Conservation (phyloP, 306 rosid species). For the Cajanus cajan region DNA sequence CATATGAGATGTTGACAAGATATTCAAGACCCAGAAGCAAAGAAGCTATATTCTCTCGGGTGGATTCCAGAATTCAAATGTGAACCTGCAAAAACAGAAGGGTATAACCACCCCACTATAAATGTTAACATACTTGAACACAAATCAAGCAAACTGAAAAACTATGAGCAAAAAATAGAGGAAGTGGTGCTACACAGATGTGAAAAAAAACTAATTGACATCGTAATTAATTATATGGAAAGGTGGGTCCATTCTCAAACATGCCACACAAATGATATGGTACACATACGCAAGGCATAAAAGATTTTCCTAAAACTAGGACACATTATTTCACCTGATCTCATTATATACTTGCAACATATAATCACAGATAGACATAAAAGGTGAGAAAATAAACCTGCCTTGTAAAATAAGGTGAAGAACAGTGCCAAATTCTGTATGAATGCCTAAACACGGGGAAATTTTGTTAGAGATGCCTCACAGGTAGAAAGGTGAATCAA, state of each 20-base stretch:
- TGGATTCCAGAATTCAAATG: conserved; percentile 67
- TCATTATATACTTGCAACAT: not conserved
- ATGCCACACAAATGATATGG: not conserved
- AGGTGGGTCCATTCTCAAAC: not conserved
- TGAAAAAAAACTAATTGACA: not conserved
- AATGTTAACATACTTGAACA: not conserved
- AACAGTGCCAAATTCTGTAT: conserved; percentile 82
- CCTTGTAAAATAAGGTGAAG: conserved; percentile 86
- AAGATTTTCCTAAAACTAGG: not conserved
- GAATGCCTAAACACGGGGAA: conserved; percentile 51
- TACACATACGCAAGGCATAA: not conserved
- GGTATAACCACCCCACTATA: not conserved
- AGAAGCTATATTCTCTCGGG: conserved; percentile 62
- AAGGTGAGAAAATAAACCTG: conserved; percentile 22
- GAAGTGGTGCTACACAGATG: not conserved
- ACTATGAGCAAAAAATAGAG: not conserved
- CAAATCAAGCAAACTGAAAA: not conserved
- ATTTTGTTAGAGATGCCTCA: conserved; percentile 16
- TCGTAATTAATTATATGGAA: not conserved
- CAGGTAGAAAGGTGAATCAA: too few species aligned
- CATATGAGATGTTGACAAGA: conserved; percentile 82
- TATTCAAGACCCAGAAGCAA: conserved; percentile 84
- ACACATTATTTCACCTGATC: not conserved
- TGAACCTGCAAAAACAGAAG: conserved; percentile 52
- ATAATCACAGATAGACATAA: not conserved